Evolutionary conservation across 2,329 filamentous ascomycete genomes (phyloP).

Genomic region (Kalmusia sp.): DNA sequence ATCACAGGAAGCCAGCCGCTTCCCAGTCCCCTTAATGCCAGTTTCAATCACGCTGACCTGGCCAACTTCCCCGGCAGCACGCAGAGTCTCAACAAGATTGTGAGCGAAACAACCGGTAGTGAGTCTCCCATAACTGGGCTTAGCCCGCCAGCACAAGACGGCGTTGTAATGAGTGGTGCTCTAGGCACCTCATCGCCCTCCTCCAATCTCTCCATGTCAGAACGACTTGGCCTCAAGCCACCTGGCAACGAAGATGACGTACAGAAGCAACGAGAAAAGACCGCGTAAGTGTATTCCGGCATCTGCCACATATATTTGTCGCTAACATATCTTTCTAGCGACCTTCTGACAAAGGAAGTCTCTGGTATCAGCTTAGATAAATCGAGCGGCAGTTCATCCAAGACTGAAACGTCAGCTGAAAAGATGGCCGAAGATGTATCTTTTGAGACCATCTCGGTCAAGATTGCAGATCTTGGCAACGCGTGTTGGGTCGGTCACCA

Average conservation of each 20-base stretch:
- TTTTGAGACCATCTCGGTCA: constrained; percentile 92
- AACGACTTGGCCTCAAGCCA: constrained; percentile 62
- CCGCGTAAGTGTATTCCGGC: constrained; percentile 70
- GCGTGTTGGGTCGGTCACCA: constrained; percentile 99
- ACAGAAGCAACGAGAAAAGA: constrained; percentile 89
- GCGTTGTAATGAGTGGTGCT: constrained; percentile 63
- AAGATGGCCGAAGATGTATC: constrained; percentile 67
- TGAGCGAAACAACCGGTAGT: constrained; percentile 74
- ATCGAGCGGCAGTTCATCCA: constrained; percentile 58
- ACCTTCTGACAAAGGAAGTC: constrained; percentile 89
- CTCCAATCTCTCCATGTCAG: constrained; percentile 63
- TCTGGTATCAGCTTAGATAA: constrained; percentile 93
- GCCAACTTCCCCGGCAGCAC: constrained; percentile 64
- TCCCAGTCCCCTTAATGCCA: constrained; percentile 91
- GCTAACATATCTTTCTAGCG: constrained; percentile 58
- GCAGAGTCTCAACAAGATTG: constrained; percentile 81
- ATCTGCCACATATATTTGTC: not conserved
- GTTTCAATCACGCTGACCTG: constrained; percentile 81
- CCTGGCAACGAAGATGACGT: constrained; percentile 58
- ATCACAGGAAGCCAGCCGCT: constrained; percentile 97
- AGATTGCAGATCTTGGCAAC: constrained; percentile 97
- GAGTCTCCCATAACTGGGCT: constrained; percentile 51
- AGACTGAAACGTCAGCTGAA: constrained; percentile 57
- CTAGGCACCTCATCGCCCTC: constrained; percentile 56
- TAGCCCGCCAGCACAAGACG: constrained; percentile 50